Conservation (phyloP, 2,329 filamentous ascomycete genomes). For the Aspergillus flavus region DNA sequence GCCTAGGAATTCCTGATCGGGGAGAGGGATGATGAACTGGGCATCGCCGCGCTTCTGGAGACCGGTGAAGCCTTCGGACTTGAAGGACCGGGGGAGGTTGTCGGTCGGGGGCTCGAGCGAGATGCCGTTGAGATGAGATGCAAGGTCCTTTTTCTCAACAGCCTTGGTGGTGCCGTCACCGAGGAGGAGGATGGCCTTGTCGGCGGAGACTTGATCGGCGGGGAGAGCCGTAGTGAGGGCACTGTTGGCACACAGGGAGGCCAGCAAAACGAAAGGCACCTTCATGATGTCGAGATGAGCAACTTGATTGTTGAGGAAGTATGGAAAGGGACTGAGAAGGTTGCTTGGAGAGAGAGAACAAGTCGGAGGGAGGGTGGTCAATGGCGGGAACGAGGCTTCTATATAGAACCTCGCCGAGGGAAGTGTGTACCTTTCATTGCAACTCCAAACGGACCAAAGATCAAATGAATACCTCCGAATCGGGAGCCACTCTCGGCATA, state of each 20-base stretch:
- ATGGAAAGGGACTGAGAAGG: background rate
- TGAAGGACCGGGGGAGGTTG: conserved; percentile 3
- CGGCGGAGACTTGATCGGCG: conserved; percentile 6
- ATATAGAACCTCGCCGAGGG: background rate
- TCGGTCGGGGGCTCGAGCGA: conserved; percentile 5
- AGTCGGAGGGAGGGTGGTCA: background rate
- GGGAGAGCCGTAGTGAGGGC: conserved; percentile 5
- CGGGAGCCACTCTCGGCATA: background rate
- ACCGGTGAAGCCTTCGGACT: background rate
- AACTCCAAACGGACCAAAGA: no score
- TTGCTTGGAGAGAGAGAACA: background rate
- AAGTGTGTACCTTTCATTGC: background rate
- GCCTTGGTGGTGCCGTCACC: conserved; percentile 14
- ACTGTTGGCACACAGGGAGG: conserved; percentile 3
- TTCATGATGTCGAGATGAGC: conserved; percentile 6
- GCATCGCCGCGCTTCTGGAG: conserved; percentile 9
- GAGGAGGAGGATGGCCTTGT: conserved; percentile 14
- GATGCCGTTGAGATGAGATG: conserved; percentile 10
- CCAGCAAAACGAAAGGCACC: background rate
- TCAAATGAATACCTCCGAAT: background rate
- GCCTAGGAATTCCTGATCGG: conserved; percentile 21
- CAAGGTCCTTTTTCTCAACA: conserved; percentile 16
- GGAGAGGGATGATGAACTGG: conserved; percentile 19
- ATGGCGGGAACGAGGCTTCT: background rate
- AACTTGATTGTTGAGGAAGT: background rate